Conservation (phyloP, 2,329 filamentous ascomycete genomes). For the Penicillium oxalicum region DNA sequence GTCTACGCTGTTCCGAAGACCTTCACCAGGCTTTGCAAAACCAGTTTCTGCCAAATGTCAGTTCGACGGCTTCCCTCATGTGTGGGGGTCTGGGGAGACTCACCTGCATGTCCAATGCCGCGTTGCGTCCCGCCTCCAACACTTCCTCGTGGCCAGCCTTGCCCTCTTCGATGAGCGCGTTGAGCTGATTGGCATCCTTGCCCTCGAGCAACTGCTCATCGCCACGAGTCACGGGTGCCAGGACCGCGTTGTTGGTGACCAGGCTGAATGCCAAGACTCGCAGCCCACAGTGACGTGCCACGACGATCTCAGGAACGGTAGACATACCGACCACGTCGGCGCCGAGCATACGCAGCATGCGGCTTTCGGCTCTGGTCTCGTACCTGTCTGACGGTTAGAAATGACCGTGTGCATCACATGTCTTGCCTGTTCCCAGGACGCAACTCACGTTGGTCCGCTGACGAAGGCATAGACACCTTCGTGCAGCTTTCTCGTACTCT, state of each 20-base stretch:
- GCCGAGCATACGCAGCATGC: conserved; percentile 55
- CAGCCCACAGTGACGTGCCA: conserved; percentile 59
- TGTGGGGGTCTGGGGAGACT: conserved; percentile 8
- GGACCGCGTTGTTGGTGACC: conserved; percentile 59
- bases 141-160: conserved; percentile 62
- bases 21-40: conserved; percentile 28
- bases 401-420: too few species aligned
- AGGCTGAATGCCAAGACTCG: conserved; percentile 59
- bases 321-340: conserved; percentile 68
- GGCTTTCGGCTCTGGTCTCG: conserved; percentile 60
- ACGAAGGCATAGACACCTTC: conserved; percentile 64
- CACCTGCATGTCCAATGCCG: conserved; percentile 59
- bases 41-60: conserved; percentile 32
- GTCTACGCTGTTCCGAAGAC: conserved; percentile 20
- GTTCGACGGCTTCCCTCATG: neutral
- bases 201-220: conserved; percentile 51
- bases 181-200: conserved; percentile 47
- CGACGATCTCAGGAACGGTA: conserved; percentile 62
- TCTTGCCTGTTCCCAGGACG: too few species aligned
- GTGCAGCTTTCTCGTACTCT: conserved; percentile 49
- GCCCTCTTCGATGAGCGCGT: conserved; percentile 51
- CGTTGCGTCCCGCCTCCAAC: conserved; percentile 54
- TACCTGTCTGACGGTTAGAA: conserved; percentile 39
- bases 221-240: conserved; percentile 54
- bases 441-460: conserved; percentile 52